These are phyloP conservation scores for Manihot esculenta DNA, from an alignment of 441 rosid species.

Conservation along the genomic window DNA sequence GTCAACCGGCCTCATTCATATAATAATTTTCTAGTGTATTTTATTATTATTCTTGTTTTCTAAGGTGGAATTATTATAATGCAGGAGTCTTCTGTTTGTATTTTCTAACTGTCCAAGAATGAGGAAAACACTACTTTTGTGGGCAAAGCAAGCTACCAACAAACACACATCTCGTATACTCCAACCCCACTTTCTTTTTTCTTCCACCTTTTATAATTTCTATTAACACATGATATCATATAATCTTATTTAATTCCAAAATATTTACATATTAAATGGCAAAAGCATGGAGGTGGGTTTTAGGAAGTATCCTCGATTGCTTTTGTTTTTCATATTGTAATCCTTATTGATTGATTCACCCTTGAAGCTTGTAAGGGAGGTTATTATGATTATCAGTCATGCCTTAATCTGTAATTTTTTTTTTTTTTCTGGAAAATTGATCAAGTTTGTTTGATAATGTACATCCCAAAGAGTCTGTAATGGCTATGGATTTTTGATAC, in stretches of 20 bases:
- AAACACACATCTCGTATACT: slow-evolving; percentile 23
- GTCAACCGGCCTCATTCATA: too few species aligned
- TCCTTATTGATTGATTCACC: slow-evolving; percentile 23
- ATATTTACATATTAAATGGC: slow-evolving; percentile 6
- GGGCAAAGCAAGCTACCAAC: slow-evolving; percentile 22
- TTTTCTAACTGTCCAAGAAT: slow-evolving; percentile 31
- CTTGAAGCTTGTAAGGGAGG: slow-evolving; percentile 23
- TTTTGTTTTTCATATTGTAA: slow-evolving; percentile 20
- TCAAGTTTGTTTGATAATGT: slow-evolving; percentile 25
- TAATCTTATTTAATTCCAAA: neutral
- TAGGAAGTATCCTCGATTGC: slow-evolving; percentile 52
- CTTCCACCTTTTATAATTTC: neutral
- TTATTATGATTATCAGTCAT: slow-evolving; percentile 22
- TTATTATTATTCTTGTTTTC: neutral
- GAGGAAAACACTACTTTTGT: slow-evolving; percentile 14
- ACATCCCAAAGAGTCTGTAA: slow-evolving; percentile 11
- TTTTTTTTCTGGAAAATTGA: neutral
- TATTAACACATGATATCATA: neutral
- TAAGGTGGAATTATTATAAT: neutral
- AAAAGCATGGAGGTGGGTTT: slow-evolving; percentile 53
- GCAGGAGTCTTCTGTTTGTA: slow-evolving; percentile 33
- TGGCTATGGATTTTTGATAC: slow-evolving; percentile 11
- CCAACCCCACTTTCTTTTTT: slow-evolving; percentile 5
- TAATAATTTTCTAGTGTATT: neutral
- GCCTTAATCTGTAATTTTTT: slow-evolving; percentile 9